These are phyloP conservation scores for Blastocrithidia nonstop DNA, from an alignment of 208 protist genomes.

Conservation along the genomic window DNA sequence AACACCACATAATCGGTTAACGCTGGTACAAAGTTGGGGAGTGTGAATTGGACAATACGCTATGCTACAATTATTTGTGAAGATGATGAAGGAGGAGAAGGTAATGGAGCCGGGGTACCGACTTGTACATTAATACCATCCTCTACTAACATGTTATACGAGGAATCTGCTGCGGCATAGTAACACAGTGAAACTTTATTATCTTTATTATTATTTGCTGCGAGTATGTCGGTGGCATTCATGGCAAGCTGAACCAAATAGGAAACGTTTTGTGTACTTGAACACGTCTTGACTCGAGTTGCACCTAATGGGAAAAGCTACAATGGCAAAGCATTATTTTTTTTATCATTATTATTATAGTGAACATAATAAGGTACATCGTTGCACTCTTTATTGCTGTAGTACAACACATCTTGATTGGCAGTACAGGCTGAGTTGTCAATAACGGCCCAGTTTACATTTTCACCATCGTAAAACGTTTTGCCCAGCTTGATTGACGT, in stretches of 20 bases:
- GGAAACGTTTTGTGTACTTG: too few species aligned
- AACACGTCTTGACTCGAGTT: slow-evolving; percentile 10
- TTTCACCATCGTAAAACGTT: slow-evolving; percentile 30
- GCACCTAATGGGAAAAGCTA: slow-evolving; percentile 12
- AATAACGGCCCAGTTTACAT: slow-evolving; percentile 45
- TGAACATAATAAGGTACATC: slow-evolving; percentile 52
- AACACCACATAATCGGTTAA: slow-evolving; percentile 19
- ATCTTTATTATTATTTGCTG: background rate
- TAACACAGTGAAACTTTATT: slow-evolving; percentile 54
- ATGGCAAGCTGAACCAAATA: too few species aligned
- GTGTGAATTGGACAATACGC: background rate
- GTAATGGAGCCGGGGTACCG: slow-evolving; percentile 5
- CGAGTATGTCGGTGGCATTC: background rate
- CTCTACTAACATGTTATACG: background rate
- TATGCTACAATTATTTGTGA: too few species aligned
- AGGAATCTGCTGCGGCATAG: slow-evolving; percentile 12
- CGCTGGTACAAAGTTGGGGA: background rate
- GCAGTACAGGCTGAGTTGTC: slow-evolving; percentile 3
- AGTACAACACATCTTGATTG: slow-evolving; percentile 38
- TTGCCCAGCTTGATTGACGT: slow-evolving; percentile 16
- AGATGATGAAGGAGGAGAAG: background rate
- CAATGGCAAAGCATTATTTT: slow-evolving; percentile 1
- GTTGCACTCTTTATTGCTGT: slow-evolving; percentile 49
- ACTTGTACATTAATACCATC: background rate
- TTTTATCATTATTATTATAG: slow-evolving; percentile 1